These are phyloP conservation scores for Pseudomassariella vexata DNA, from an alignment of 2,329 filamentous ascomycete species.

Conservation along the genomic window DNA sequence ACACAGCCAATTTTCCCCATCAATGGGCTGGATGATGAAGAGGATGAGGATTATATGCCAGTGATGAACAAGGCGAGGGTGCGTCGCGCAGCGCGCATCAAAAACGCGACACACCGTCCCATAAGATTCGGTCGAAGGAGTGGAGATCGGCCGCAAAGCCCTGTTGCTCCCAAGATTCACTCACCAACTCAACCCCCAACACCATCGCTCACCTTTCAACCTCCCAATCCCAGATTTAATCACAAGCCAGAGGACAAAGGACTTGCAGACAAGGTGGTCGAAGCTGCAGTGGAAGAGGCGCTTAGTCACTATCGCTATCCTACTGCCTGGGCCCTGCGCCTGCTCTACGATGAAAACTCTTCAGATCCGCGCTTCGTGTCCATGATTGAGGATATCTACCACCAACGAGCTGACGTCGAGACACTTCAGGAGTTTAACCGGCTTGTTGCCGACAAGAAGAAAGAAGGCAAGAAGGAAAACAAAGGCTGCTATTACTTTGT, in stretches of 20 bases:
- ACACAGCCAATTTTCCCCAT: conserved; percentile 8
- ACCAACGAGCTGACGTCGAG: conserved; percentile 48
- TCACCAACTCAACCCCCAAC: background rate
- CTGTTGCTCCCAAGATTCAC: background rate
- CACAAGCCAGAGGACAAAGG: conserved; percentile 32
- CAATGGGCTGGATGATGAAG: conserved; percentile 23
- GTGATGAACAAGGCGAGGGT: conserved; percentile 29
- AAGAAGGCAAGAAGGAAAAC: conserved; percentile 48
- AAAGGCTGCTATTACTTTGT: conserved; percentile 49
- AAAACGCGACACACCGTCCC: conserved; percentile 9
- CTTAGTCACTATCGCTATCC: conserved; percentile 51
- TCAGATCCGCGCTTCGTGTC: conserved; percentile 45
- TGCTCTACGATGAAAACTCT: conserved; percentile 53
- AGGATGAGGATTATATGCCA: conserved; percentile 39
- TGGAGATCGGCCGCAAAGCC: no score
- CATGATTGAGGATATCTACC: conserved; percentile 53
- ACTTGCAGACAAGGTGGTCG: conserved; percentile 46
- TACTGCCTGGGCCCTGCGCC: conserved; percentile 56
- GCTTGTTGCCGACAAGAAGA: conserved; percentile 49
- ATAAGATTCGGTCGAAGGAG: background rate
- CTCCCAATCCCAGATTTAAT: conserved; percentile 10
- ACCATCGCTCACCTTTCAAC: no score
- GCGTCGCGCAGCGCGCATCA: conserved; percentile 11
- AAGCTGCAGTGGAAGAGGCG: conserved; percentile 53
- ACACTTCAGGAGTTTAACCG: conserved; percentile 45